Base-by-base conservation (phyloP, 2,329 filamentous ascomycete species). In the Volutella citrinella region DNA sequence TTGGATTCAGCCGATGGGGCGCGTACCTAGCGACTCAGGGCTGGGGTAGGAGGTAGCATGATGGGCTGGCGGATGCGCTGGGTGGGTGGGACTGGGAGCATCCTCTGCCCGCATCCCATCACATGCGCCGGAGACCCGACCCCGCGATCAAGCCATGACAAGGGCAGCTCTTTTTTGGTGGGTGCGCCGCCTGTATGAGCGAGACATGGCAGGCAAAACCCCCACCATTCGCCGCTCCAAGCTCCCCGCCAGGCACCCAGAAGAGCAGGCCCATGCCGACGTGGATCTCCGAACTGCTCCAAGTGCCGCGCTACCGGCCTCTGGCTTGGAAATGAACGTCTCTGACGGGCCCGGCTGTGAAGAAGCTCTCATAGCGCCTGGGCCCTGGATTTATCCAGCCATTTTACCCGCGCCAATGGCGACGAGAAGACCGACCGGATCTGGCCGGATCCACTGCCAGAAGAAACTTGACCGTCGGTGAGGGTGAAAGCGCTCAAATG, bases 321-420 rank as follows among this genome's bases (percentile, higher is more conserved):
- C 39, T 39, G 38, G 28, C 28, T 23, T 21, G 10, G 21, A 34
- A 12, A 22, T 22, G n/a, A n/a, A n/a, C n/a, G n/a, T n/a, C n/a
- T 22, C 12, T 12, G 20, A 12, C 20, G 8, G 20, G 8, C 20
- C 9, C 20, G 20, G 9, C 20, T 22, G 20, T 12, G 12, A 29
- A 14, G 32, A 20, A 14, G 19, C 18, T 17, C 19, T 15, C 16
- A 25, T 26, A 20, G 23, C 27, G 24, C 22, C 31, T 23, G 22
- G 17, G 26, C 17, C n/a, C 15, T 8, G 18, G 17, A 31, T 43
- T 43, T 43, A 43, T 13, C 41, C 41, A 30, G 33, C 15, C 13
- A 34, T 15, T 41, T 43, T 43, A 43, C 27, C 41, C 41, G 41
- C 41, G 14, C 41, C 41, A 43, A 43, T 43, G 15, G 23, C 21